These are phyloP conservation scores for Amanita pallidorosea DNA, from an alignment of 768 basidiomycete genomes.

Conservation along the genomic window DNA sequence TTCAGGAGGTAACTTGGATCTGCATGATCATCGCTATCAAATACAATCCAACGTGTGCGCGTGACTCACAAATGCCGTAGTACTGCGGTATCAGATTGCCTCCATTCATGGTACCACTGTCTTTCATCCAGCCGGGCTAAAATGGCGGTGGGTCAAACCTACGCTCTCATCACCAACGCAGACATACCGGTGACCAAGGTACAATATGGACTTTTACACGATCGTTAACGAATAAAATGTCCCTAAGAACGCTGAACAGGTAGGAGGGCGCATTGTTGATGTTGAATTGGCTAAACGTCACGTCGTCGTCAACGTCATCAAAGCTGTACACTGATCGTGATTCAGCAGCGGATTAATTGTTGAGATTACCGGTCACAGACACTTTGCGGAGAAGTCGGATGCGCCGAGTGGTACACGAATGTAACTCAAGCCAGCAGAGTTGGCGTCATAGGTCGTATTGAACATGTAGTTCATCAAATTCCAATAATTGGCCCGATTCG, in stretches of 20 bases:
- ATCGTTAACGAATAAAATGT: slow-evolving; percentile 50
- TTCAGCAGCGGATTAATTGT: not conserved
- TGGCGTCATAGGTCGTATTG: slow-evolving; percentile 46
- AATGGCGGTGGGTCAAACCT: slow-evolving; percentile 3
- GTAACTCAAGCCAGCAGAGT: slow-evolving; percentile 59
- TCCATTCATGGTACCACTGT: slow-evolving; percentile 53
- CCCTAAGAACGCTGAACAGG: slow-evolving; percentile 50
- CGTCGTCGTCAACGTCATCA: slow-evolving; percentile 54
- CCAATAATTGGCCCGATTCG: slow-evolving; percentile 48
- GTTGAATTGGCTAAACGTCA: slow-evolving; percentile 45
- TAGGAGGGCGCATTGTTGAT: slow-evolving; percentile 49
- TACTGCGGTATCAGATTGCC: slow-evolving; percentile 45
- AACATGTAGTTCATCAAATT: slow-evolving; percentile 49
- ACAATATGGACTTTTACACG: slow-evolving; percentile 44
- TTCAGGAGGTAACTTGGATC: slow-evolving; percentile 69
- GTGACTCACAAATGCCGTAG: slow-evolving; percentile 33
- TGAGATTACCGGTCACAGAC: slow-evolving; percentile 18
- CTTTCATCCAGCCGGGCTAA: slow-evolving; percentile 78
- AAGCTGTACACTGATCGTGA: slow-evolving; percentile 43
- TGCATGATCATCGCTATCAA: slow-evolving; percentile 14
- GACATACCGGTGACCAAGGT: slow-evolving; percentile 67
- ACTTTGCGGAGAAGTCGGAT: slow-evolving; percentile 54
- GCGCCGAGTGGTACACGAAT: slow-evolving; percentile 64
- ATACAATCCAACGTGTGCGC: not conserved
- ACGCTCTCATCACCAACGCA: not conserved